Evolutionary conservation across 805 yeast genomes (phyloP).

Genomic region (Hanseniaspora occidentalis): DNA sequence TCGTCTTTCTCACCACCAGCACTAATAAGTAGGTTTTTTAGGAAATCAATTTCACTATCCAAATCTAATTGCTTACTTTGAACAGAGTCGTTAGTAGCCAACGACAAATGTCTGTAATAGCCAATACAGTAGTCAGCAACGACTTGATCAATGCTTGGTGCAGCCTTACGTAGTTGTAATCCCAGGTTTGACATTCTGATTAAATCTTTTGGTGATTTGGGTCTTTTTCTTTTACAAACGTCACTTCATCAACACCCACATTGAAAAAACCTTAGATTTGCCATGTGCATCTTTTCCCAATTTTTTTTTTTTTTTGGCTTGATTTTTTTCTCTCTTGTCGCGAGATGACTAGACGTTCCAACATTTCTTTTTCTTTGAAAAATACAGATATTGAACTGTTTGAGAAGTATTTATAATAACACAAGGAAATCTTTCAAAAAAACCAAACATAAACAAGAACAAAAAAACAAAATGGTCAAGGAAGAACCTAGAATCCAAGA

Average conservation of each 20-base stretch:
- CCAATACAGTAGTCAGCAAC: conserved; percentile 87
- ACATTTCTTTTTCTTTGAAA: neutral
- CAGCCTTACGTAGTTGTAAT: conserved; percentile 70
- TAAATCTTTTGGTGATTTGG: conserved; percentile 13
- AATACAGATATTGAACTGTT: neutral
- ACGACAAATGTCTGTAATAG: conserved; percentile 71
- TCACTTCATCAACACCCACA: too few species aligned
- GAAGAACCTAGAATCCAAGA: neutral
- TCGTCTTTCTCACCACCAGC: conserved; percentile 70
- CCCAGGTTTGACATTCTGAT: conserved; percentile 27
- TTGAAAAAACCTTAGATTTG: too few species aligned
- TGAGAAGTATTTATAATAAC: neutral
- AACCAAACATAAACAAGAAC: neutral
- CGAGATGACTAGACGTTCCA: too few species aligned
- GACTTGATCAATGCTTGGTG: conserved; percentile 72
- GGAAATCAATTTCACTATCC: conserved; percentile 52
- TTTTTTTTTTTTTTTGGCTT: too few species aligned
- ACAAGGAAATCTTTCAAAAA: neutral
- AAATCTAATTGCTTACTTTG: conserved; percentile 60
- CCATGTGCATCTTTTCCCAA: too few species aligned
- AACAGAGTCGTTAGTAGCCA: conserved; percentile 71
- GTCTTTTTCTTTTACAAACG: neutral
- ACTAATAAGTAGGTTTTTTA: conserved; percentile 50
- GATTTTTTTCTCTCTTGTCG: too few species aligned
- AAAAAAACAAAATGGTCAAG: neutral